Conservation (phyloP, 2,329 filamentous ascomycete genomes). For the Diaporthe vaccinii region DNA sequence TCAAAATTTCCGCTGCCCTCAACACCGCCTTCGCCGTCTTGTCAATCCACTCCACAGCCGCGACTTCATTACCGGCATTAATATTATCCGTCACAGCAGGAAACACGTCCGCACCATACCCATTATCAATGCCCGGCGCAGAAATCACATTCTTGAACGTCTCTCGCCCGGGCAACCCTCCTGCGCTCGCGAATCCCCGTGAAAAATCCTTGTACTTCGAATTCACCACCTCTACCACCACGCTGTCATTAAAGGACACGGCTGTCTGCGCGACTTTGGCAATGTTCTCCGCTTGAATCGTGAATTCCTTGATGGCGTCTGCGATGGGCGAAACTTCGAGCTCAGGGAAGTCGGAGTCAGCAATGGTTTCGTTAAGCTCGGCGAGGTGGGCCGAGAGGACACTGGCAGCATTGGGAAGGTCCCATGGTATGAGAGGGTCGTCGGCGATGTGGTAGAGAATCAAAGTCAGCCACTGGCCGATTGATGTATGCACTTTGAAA, state of each 20-base stretch:
- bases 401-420: slow-evolving; percentile 20
- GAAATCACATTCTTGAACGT: slow-evolving; percentile 22
- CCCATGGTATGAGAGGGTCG: slow-evolving; percentile 17
- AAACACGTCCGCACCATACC: slow-evolving; percentile 3
- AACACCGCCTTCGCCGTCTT: slow-evolving; percentile 12
- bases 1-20: slow-evolving; percentile 17
- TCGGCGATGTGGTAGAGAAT: slow-evolving; percentile 21
- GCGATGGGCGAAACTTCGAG: slow-evolving; percentile 20
- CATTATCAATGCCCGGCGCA: slow-evolving; percentile 11
- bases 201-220: slow-evolving; percentile 11
- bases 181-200: slow-evolving; percentile 7
- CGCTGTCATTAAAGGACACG: background rate
- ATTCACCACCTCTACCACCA: slow-evolving; percentile 14
- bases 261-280: background rate
- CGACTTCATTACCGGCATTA: background rate
- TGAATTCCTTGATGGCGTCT: background rate
- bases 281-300: slow-evolving; percentile 9
- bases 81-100: slow-evolving; percentile 15
- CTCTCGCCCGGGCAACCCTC: slow-evolving; percentile 4
- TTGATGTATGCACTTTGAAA: slow-evolving; percentile 51
- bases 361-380: slow-evolving; percentile 8
- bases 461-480: slow-evolving; percentile 13
- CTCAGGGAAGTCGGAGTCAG: background rate
- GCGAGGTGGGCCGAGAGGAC: slow-evolving; percentile 10
- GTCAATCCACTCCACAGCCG: slow-evolving; percentile 7